Evolutionary conservation across 352 stramenopile genomes (phyloP), one percentile per base, ranked within the genome.

Genomic region (Saprolegnia parasitica): DNA sequence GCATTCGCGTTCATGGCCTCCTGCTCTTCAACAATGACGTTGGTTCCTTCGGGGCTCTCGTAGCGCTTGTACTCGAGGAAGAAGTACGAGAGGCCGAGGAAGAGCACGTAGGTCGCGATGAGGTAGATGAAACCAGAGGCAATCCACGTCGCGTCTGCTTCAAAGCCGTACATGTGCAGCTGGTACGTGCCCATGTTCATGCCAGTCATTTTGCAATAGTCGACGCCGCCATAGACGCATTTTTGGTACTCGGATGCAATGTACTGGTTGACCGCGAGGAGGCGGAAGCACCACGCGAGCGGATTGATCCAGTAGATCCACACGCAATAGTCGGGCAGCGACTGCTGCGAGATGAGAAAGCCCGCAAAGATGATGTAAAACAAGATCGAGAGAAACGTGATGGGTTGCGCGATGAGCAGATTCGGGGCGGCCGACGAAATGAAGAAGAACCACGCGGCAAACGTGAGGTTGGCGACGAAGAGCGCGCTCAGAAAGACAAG

Each of bases 401-500:
- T 8, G 32, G 62, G 45, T 21, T 77, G 72, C 5, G 42, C 72
- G 4, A 75, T 54, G 13, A 72, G 20, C 13, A 65, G 11, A 20
- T 45, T 77, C 21, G 71, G 65, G 9, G 61, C 24, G 6, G 68
- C 29, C 13, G 47, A 68, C n/a, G 73, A 37, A 29, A 77, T 5
- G 1, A 15, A 65, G 49, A 71, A 71, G 18, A 77, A 71, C 26
- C 45, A 73, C 15, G 37, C 21, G 2, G 46, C 62, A 37, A 78
- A 75, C 16, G 67, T 24, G 5, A 87, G 66, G 55, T 78, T 85
- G 29, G 74, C 84, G 80, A 76, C 73, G 65, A 96, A 75, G 32
- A 97, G 76, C 16, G 88, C 76, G 0, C 83, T 52, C 64, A 92
- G 72, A 46, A 91, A 96, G 56, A 91, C 67, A 15, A 96, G 68